Evolutionary conservation across 768 basidiomycete species (phyloP).

Genomic region (Pholiota microspora): DNA sequence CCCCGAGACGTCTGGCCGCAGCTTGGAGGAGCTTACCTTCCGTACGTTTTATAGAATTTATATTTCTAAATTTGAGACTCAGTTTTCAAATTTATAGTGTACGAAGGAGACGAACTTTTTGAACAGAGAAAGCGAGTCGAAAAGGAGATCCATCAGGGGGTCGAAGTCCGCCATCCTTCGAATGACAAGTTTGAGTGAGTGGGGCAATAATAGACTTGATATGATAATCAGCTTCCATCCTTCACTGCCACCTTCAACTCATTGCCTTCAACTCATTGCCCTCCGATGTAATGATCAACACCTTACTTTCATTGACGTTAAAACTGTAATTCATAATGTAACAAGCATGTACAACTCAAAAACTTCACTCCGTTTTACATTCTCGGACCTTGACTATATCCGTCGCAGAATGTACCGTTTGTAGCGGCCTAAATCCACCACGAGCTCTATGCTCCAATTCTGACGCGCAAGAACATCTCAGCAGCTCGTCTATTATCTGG

Average conservation of each 20-base stretch:
- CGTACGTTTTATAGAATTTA: constrained; percentile 30
- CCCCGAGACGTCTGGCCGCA: constrained; percentile 53
- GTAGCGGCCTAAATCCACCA: not conserved
- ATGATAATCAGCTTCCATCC: too few species aligned
- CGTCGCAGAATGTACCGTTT: too few species aligned
- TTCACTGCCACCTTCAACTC: too few species aligned
- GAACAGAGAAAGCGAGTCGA: constrained; percentile 42
- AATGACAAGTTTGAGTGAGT: constrained; percentile 10
- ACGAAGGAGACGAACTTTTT: constrained; percentile 39
- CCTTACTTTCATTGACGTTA: not conserved
- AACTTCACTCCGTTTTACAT: not conserved
- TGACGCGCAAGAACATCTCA: constrained; percentile 18
- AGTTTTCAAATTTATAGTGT: constrained; percentile 28
- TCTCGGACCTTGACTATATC: not conserved
- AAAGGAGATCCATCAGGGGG: constrained; percentile 32
- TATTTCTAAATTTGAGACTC: not conserved
- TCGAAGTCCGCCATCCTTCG: constrained; percentile 8
- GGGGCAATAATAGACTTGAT: too few species aligned
- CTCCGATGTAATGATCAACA: not conserved
- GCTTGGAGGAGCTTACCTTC: constrained; percentile 61
- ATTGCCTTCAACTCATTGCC: too few species aligned
- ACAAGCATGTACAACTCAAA: not conserved
- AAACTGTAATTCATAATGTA: not conserved
- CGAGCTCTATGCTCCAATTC: not conserved
- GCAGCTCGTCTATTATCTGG: constrained; percentile 8